phyloP scores from a whole-genome alignment of 1,284 basidiomycete species.

The Leccinum angustisporum region DNA sequence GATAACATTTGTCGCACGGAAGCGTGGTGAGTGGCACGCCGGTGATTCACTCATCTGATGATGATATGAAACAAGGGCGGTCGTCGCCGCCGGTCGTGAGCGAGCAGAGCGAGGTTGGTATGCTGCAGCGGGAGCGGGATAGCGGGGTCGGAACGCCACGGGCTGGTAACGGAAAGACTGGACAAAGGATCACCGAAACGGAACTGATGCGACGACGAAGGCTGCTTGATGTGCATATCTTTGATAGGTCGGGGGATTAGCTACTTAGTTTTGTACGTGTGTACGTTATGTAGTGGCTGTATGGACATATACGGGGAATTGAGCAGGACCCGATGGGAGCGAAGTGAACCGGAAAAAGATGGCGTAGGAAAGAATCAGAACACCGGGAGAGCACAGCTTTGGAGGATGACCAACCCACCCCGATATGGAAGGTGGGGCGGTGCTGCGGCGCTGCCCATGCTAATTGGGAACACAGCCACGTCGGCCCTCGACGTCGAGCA shows the following conservation, averaged over 20 bases:
- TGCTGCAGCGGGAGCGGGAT: conserved; percentile 23
- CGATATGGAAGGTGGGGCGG: conserved; percentile 26
- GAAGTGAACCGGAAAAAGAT: neutral
- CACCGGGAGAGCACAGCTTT: conserved; percentile 21
- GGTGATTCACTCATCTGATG: conserved; percentile 14
- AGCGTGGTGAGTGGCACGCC: conserved; percentile 34
- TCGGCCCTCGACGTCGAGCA: conserved; percentile 23
- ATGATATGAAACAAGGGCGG: conserved; percentile 29
- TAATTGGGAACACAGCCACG: conserved; percentile 37
- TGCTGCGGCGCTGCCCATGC: conserved; percentile 34
- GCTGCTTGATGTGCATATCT: conserved; percentile 62
- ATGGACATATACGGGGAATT: conserved; percentile 4
- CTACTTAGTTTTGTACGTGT: neutral
- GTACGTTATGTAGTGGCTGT: conserved; percentile 5
- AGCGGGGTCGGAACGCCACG: conserved; percentile 33
- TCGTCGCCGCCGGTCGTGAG: conserved; percentile 10
- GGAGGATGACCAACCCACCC: conserved; percentile 12
- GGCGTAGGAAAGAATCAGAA: conserved; percentile 9
- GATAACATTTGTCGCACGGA: conserved; percentile 70
- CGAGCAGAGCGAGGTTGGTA: conserved; percentile 9
- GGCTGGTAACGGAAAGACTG: conserved; percentile 44
- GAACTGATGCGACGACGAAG: conserved; percentile 79
- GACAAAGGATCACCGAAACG: conserved; percentile 71
- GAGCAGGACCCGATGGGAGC: conserved; percentile 10
- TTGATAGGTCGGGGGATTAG: conserved; percentile 28